Base-by-base conservation (phyloP, 2,329 filamentous ascomycete species). In the Metarhizium brunneum region DNA sequence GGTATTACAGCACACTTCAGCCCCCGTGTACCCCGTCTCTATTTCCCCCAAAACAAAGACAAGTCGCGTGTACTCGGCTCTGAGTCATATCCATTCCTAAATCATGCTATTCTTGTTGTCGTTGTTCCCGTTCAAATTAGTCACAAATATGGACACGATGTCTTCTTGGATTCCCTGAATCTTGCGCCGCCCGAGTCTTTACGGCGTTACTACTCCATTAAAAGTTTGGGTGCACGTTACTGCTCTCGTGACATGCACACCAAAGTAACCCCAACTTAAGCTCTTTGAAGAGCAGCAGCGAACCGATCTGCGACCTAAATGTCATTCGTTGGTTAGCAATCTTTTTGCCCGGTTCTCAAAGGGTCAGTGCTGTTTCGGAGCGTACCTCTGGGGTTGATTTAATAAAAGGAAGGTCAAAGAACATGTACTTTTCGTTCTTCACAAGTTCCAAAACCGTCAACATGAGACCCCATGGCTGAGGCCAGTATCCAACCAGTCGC, bases 381-480 rank as follows among this genome's bases (percentile, higher is more conserved):
- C 74, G 70, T 77, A 95, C 91, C 78, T 96, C 91, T 61, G 91
- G 91, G 62, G 87, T 84, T 61, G 86, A 82, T 76, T 96, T 95
- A 72, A 97, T 88, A 65, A 95, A 96, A 30, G 90, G 88, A 62
- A 96, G 79, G 52, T 94, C 89, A 76, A 95, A 97, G 77, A 99
- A 95, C 66, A 85, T 85, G 71, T 92, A 95, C 67, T 85, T 89
- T 54, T 88, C 86, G 68, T 95, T 96, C 77, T 95, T 95, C 62
- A 95, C 79, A 56, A 99, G 80, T 74, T 97, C 94, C 60, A 94
- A 76, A 58, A 95, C 81, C 40, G 91, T 92, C 59, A 92, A 86
- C 68, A 96, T 86, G 47, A 99, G 76, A 13, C 95, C 95, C 92
- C 92, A 97, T 18, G 95, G 92, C 69, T 97, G 92, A 53, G 92